Percentiles rank a stretch among this genome's conserved stretches.
phyloP scores from a whole-genome alignment of 2,329 filamentous ascomycete genomes.

The Metarhizium humberi region DNA sequence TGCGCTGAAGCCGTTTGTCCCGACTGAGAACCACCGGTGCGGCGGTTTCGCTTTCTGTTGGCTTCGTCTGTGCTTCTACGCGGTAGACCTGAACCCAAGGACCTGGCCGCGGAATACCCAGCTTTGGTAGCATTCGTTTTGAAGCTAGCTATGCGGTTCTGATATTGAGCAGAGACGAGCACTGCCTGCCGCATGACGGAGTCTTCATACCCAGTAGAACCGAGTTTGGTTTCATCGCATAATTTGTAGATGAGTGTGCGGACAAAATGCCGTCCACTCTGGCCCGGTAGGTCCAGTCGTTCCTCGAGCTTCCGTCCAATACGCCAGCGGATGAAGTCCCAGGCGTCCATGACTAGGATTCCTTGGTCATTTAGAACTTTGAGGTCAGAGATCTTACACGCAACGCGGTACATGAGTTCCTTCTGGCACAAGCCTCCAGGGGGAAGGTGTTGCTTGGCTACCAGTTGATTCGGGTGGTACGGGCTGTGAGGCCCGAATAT shows the following conservation, averaged over 20 bases:
- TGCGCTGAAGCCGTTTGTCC: background rate
- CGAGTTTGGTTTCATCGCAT: constrained; percentile 2
- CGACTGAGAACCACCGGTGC: background rate
- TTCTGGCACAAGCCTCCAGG: constrained; percentile 21
- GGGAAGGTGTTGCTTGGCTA: constrained; percentile 23
- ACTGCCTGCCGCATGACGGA: constrained; percentile 18
- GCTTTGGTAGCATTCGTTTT: background rate
- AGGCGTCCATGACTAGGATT: constrained; percentile 25
- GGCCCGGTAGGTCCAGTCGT: constrained; percentile 2
- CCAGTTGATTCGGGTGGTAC: constrained; percentile 29
- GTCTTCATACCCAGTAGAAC: constrained; percentile 13
- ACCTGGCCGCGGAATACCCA: background rate
- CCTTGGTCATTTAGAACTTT: constrained; percentile 13
- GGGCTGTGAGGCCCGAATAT: constrained; percentile 19
- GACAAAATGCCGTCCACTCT: constrained; percentile 8
- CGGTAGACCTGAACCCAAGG: background rate
- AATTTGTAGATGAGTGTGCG: constrained; percentile 10
- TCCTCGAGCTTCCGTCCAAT: constrained; percentile 12
- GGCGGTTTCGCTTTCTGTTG: background rate
- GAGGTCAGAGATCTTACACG: constrained; percentile 23
- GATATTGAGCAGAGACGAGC: constrained; percentile 16
- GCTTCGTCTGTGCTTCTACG: background rate
- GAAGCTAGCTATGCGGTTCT: constrained; percentile 13
- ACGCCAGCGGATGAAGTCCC: constrained; percentile 29
- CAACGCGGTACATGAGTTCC: constrained; percentile 26